Base-by-base conservation (phyloP, 305 asterid genomes). In the Fraxinus baroniana region DNA sequence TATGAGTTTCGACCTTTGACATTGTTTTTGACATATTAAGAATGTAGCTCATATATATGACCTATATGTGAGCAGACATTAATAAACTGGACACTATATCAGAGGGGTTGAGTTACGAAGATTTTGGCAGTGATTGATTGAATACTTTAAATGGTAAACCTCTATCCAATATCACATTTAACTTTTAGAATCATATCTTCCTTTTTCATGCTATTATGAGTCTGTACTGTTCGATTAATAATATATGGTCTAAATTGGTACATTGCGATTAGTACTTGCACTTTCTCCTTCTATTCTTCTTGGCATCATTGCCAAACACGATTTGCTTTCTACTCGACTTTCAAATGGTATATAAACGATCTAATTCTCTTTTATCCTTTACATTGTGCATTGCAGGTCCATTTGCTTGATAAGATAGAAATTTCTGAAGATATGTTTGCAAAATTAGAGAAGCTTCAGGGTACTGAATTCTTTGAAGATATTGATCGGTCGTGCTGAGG, bases 81-180 rank as follows among this genome's bases (percentile, higher is more conserved):
- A 80, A 84, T 83, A 83, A 80, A 85, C 72, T 78, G 77, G 84
- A 82, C 41, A 78, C 84, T 30, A 68, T 44, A 75, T 82, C 89
- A 37, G 86, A 82, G 33, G 81, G 85, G 78, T 88, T 85, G 79
- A 83, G 79, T 55, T 85, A 86, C 22, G 84, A 86, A 75, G 85
- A 84, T 82, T 84, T 85, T 76, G 81, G 81, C 86, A 78, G 78
- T 81, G 81, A 81, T 36, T 83, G 84, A 83, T 46, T 71, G 55
- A 46, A 55, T 44, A 44, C 26, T 4, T 55, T 44, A 49, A 74
- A 76, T 1, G 86, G 89, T 84, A 81, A 80, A 33, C 79, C 37
- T 76, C 81, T 71, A 22, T 74, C 49, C 73, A 20, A 18, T 24
- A 28, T 44, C 7, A 37, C 17, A 30, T 18, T 18, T 82, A 18